These are phyloP conservation scores for Irpex sp. DNA, from an alignment of 1,284 basidiomycete species.

Conservation along the genomic window DNA sequence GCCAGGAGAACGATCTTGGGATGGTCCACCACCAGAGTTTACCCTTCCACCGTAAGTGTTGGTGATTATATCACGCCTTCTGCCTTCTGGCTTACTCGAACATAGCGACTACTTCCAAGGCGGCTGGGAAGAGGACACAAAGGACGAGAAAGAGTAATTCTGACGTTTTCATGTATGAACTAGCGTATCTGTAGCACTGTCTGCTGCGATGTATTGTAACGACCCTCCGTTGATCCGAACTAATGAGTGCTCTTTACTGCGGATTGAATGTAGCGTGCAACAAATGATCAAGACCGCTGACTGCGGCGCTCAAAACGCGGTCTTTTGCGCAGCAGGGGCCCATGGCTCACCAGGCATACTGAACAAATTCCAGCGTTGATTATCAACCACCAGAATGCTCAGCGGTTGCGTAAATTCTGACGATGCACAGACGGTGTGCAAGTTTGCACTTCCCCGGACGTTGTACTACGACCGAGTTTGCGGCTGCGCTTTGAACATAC, in stretches of 20 bases:
- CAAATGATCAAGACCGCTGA: not conserved
- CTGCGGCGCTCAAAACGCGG: not conserved
- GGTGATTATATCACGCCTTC: not conserved
- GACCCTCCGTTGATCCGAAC: not conserved
- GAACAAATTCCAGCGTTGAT: too few species aligned
- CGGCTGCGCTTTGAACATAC: not conserved
- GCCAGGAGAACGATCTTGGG: not conserved
- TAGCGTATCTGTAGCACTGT: not conserved
- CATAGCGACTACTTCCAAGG: not conserved
- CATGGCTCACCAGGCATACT: too few species aligned
- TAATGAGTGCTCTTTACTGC: not conserved
- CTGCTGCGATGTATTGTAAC: not conserved
- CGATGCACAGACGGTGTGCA: not conserved
- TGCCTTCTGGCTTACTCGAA: not conserved
- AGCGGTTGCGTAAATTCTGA: not conserved
- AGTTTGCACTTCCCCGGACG: not conserved
- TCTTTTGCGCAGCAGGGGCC: too few species aligned
- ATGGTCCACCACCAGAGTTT: slow-evolving; percentile 4
- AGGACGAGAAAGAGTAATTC: not conserved
- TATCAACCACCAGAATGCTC: too few species aligned
- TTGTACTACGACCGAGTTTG: not conserved
- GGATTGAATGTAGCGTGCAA: not conserved
- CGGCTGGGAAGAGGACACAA: not conserved
- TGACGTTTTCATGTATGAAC: not conserved
- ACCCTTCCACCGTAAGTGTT: not conserved